phyloP scores from a whole-genome alignment of 2,329 filamentous ascomycete genomes.

The Malbranchea zuffiana region DNA sequence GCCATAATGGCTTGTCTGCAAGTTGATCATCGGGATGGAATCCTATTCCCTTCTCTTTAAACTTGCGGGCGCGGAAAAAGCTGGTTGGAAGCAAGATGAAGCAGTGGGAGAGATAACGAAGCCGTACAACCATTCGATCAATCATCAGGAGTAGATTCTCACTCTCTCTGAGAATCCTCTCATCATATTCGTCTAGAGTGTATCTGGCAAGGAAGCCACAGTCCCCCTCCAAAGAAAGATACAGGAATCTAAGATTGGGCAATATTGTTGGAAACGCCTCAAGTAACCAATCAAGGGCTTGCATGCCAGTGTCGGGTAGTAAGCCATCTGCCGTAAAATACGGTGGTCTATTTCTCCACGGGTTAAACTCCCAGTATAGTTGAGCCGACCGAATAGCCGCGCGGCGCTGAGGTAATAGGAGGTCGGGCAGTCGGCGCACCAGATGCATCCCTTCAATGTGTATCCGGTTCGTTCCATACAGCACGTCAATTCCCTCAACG shows the following conservation, averaged over 20 bases:
- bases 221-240: conserved; percentile 5
- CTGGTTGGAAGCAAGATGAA: background rate
- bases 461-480: conserved; percentile 24
- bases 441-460: conserved; percentile 15
- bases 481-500: conserved; percentile 21
- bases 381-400: conserved; percentile 7
- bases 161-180: conserved; percentile 2
- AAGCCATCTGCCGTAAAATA: background rate
- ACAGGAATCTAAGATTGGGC: conserved; percentile 6
- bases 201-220: background rate
- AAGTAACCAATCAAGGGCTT: conserved; percentile 6
- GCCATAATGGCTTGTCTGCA: no score
- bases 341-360: conserved; percentile 1
- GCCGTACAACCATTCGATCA: conserved; percentile 4
- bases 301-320: conserved; percentile 6
- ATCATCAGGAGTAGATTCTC: conserved; percentile 6
- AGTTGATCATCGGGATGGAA: no score
- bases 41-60: conserved; percentile 5
- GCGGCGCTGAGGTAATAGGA: conserved; percentile 8
- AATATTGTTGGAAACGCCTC: conserved; percentile 7
- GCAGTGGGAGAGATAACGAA: conserved; percentile 1
- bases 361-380: conserved; percentile 8
- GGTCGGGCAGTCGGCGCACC: conserved; percentile 2
- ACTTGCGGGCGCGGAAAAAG: conserved; percentile 3
- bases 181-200: background rate